Conservation (phyloP, 2,329 filamentous ascomycete genomes). For the Penicillium olsonii region DNA sequence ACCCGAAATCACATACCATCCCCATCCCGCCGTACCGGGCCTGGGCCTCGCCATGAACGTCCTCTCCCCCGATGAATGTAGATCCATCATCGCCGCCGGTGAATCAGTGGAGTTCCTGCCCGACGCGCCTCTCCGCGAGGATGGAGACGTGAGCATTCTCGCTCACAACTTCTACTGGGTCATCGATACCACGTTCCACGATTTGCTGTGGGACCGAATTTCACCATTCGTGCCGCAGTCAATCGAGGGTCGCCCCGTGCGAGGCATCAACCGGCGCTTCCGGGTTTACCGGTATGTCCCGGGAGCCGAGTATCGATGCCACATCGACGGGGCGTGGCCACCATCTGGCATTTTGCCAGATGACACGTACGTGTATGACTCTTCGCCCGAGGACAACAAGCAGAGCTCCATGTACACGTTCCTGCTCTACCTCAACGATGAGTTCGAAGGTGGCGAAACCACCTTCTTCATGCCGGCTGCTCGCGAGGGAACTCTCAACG, state of each 20-base stretch:
- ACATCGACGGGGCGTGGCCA: conserved; percentile 74
- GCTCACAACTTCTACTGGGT: conserved; percentile 77
- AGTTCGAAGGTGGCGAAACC: conserved; percentile 71
- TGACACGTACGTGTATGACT: conserved; percentile 66
- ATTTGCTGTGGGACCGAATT: conserved; percentile 64
- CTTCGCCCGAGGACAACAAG: conserved; percentile 59
- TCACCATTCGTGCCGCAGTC: conserved; percentile 57
- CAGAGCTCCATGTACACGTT: conserved; percentile 72
- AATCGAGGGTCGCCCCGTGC: conserved; percentile 58
- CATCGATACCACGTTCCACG: conserved; percentile 63
- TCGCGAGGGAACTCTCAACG: conserved; percentile 66
- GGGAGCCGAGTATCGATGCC: conserved; percentile 69
- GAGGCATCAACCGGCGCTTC: conserved; percentile 69
- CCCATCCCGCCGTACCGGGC: conserved; percentile 64
- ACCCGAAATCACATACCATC: conserved; percentile 55
- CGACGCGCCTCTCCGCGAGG: conserved; percentile 67
- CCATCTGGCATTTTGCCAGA: conserved; percentile 64
- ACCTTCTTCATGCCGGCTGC: conserved; percentile 69
- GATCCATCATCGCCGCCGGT: conserved; percentile 65
- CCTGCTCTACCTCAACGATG: conserved; percentile 69
- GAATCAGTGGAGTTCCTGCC: conserved; percentile 67
- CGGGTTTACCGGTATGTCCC: conserved; percentile 72
- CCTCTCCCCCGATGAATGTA: conserved; percentile 63
- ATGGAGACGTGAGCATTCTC: conserved; percentile 64
- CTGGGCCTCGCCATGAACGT: conserved; percentile 63